Percentiles rank a stretch among this genome's conserved stretches.
Evolutionary conservation across 2,329 filamentous ascomycete genomes (phyloP).

Genomic region (Madurella mycetomatis): DNA sequence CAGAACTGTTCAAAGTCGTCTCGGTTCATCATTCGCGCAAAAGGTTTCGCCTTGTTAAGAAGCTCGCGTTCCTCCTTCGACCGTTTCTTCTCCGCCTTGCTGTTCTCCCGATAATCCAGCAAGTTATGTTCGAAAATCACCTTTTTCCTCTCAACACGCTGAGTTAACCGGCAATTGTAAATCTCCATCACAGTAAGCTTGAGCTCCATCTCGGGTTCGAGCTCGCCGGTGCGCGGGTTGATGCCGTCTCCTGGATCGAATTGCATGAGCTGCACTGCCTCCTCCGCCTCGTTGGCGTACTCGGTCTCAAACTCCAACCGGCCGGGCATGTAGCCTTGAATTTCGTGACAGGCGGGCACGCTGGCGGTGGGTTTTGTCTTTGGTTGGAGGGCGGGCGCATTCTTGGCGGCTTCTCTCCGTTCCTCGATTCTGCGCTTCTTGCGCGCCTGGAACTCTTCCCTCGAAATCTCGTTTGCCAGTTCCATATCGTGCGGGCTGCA

Average conservation of each 20-base stretch:
- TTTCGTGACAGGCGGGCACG: constrained; percentile 94
- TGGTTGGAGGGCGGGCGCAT: constrained; percentile 74
- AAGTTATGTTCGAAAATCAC: constrained; percentile 94
- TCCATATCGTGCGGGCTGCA: constrained; percentile 78
- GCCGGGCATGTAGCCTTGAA: constrained; percentile 97
- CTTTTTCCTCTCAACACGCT: constrained; percentile 90
- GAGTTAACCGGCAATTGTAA: constrained; percentile 87
- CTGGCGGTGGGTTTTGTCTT: constrained; percentile 96
- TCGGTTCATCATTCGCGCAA: constrained; percentile 93
- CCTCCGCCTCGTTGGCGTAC: constrained; percentile 95
- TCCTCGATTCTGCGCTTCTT: constrained; percentile 95
- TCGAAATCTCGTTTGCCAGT: constrained; percentile 72
- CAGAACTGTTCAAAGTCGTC: constrained; percentile 84
- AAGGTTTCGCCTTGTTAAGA: constrained; percentile 89
- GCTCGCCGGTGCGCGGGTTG: constrained; percentile 74
- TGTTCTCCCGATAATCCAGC: constrained; percentile 90
- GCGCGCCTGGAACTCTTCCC: constrained; percentile 86
- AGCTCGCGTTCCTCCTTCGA: constrained; percentile 93
- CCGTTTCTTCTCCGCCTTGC: constrained; percentile 83
- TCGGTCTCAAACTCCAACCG: constrained; percentile 96
- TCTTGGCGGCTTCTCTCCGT: constrained; percentile 80
- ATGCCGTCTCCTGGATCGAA: constrained; percentile 95
- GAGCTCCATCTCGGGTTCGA: constrained; percentile 93
- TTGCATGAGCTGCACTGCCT: constrained; percentile 96
- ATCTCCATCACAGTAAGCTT: constrained; percentile 99